A percentile compares a stretch with the other conserved stretches of the same genome.
Evolutionary conservation across 805 yeast species (phyloP).

Genomic region (Starmerella lactis-condensi): DNA sequence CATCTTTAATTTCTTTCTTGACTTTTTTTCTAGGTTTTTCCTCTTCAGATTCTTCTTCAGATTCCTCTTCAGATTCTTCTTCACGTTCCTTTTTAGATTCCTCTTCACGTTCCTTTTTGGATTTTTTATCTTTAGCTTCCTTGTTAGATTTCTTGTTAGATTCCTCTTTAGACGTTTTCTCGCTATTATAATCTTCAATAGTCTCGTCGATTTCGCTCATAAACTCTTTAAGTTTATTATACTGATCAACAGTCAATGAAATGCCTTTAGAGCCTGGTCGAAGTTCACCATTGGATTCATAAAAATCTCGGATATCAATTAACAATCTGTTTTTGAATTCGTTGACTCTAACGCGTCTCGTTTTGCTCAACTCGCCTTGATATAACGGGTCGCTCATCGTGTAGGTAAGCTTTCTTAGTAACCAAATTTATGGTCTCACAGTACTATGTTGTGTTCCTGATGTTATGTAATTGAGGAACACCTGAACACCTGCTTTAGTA

Average conservation of each 20-base stretch:
- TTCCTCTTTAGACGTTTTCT: conserved; percentile 1
- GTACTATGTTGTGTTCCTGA: no score
- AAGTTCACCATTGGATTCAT: conserved; percentile 39
- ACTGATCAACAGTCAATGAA: conserved; percentile 13
- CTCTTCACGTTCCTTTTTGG: not conserved
- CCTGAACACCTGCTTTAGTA: no score
- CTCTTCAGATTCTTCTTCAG: no score
- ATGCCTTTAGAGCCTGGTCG: conserved; percentile 61
- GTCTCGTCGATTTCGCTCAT: conserved; percentile 6
- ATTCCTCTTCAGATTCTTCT: no score
- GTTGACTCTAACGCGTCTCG: conserved; percentile 56
- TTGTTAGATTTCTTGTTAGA: no score
- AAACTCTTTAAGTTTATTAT: conserved; percentile 5
- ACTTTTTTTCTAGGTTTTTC: no score
- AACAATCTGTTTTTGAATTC: conserved; percentile 46
- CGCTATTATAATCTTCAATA: conserved; percentile 3
- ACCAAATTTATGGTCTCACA: no score
- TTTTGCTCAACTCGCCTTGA: conserved; percentile 30
- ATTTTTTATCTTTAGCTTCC: not conserved
- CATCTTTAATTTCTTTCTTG: no score
- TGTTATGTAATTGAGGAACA: no score
- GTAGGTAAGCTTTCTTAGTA: no score
- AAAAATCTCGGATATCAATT: conserved; percentile 74
- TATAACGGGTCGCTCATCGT: conserved; percentile 1
- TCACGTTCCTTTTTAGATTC: no score